These are phyloP conservation scores for Diaporthe vaccinii DNA, from an alignment of 2,329 filamentous ascomycete species.

Conservation along the genomic window DNA sequence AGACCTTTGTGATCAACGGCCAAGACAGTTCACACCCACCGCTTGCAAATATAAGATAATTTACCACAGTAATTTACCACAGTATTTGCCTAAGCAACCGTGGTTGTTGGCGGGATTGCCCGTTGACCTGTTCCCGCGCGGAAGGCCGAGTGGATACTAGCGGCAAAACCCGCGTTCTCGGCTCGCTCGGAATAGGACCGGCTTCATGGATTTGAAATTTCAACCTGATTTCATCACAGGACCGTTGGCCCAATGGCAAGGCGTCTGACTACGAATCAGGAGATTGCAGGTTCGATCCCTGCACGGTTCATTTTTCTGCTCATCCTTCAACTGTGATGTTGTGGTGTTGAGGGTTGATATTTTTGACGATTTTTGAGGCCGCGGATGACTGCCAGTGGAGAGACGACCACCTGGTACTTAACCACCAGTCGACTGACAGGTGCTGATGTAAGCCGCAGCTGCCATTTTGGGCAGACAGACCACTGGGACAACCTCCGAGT, in stretches of 20 bases:
- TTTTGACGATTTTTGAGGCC: background rate
- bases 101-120: background rate
- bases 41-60: background rate
- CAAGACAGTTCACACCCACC: no score
- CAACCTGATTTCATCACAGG: background rate
- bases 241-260: constrained; percentile 51
- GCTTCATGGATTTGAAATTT: background rate
- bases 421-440: no score
- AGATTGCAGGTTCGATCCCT: constrained; percentile 55
- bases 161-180: background rate
- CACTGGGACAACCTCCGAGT: background rate
- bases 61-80: no score
- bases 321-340: rapidly evolving
- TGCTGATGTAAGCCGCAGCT: background rate
- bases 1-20: background rate
- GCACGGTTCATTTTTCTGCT: constrained; percentile 44
- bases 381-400: background rate
- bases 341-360: no score
- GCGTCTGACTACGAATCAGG: constrained; percentile 55
- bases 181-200: rapidly evolving
- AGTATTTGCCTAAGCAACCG: background rate
- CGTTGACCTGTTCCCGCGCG: background rate
- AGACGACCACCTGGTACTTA: background rate
- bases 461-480: background rate
- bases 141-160: background rate